Conservation (phyloP, 2,329 filamentous ascomycete genomes). For the Incumbomyces delicatus region DNA sequence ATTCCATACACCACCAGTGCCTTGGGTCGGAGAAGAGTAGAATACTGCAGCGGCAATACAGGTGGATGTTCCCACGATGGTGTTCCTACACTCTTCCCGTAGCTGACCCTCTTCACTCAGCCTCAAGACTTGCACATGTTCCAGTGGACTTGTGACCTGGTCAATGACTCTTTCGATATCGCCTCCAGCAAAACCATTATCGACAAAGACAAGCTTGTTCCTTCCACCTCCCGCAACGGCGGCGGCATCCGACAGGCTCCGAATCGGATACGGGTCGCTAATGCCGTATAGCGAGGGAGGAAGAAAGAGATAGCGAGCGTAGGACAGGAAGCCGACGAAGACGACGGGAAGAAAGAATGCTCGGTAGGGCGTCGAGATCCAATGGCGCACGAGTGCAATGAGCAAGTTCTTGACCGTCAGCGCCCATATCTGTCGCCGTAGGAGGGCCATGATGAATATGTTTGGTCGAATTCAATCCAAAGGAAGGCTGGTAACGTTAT, state of each 20-base stretch:
- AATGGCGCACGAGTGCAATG: constrained; percentile 44
- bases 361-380: constrained; percentile 44
- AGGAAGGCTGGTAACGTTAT: too few relatives aligned
- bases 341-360: constrained; percentile 49
- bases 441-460: constrained; percentile 23
- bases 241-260: constrained; percentile 56
- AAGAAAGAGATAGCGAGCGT: constrained; percentile 73
- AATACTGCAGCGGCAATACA: constrained; percentile 71
- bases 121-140: constrained; percentile 46
- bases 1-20: constrained; percentile 62
- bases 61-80: constrained; percentile 54
- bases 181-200: constrained; percentile 60
- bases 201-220: constrained; percentile 66
- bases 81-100: constrained; percentile 52
- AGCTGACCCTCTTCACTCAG: constrained; percentile 50
- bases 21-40: constrained; percentile 63
- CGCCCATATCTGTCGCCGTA: constrained; percentile 45
- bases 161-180: constrained; percentile 64
- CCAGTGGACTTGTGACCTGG: constrained; percentile 49
- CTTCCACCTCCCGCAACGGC: constrained; percentile 47
- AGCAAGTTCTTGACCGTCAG: constrained; percentile 49
- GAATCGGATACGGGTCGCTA: constrained; percentile 50
- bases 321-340: constrained; percentile 45
- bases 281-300: constrained; percentile 69
- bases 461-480: too few relatives aligned